These are phyloP conservation scores for Candida ipomoeae DNA, from an alignment of 805 yeast genomes.

Conservation along the genomic window DNA sequence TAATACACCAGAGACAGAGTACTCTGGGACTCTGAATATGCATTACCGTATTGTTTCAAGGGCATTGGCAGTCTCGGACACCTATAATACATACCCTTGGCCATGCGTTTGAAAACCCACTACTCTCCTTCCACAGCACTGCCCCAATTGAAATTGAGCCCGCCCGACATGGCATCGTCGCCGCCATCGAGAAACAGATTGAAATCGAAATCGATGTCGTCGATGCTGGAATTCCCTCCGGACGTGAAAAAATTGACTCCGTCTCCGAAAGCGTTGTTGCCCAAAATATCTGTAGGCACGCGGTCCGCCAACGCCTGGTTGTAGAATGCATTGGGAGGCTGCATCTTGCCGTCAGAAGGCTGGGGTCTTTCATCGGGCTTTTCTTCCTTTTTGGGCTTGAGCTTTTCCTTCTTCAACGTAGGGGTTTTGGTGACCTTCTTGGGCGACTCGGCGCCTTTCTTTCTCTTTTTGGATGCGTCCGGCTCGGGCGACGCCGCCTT, in stretches of 20 bases:
- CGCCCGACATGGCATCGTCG: conserved; percentile 29
- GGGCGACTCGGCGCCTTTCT: conserved; percentile 32
- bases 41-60: too few species aligned
- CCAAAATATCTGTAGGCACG: conserved; percentile 34
- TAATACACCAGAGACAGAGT: too few species aligned
- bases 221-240: conserved; percentile 27
- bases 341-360: conserved; percentile 13
- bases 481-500: conserved; percentile 25
- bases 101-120: background rate
- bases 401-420: conserved; percentile 19
- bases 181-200: conserved; percentile 37
- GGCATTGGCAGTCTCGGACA: too few species aligned
- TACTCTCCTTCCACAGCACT: conserved; percentile 23
- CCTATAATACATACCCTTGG: background rate
- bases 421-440: conserved; percentile 22
- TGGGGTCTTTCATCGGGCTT: background rate
- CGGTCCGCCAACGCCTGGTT: conserved; percentile 28
- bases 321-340: conserved; percentile 23
- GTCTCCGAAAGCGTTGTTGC: conserved; percentile 14
- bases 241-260: conserved; percentile 22
- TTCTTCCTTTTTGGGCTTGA: conserved; percentile 15
- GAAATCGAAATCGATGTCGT: conserved; percentile 43
- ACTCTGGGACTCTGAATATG: too few species aligned
- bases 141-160: conserved; percentile 38
- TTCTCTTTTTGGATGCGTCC: conserved; percentile 29